Evolutionary conservation across 2,329 filamentous ascomycete species (phyloP).

Genomic region (Pseudogymnoascus sp.): DNA sequence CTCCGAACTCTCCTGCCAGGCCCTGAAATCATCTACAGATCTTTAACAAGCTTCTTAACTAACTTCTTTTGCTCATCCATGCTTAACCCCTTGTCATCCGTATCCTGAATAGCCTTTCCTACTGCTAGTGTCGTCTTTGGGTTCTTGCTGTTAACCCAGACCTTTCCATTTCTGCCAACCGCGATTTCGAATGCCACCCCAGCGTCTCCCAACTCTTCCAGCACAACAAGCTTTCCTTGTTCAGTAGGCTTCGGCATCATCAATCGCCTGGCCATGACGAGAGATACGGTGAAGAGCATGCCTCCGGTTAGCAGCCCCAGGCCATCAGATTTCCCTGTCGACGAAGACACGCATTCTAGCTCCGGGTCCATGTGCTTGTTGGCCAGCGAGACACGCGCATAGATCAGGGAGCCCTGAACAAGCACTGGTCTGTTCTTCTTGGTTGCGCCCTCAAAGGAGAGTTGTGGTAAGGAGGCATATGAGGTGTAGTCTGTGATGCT

Average conservation of each 20-base stretch:
- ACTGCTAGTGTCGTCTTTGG: constrained; percentile 69
- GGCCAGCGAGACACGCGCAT: constrained; percentile 74
- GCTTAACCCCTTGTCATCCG: constrained; percentile 62
- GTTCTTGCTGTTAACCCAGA: constrained; percentile 83
- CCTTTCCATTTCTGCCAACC: constrained; percentile 82
- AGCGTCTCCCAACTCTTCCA: constrained; percentile 70
- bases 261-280: constrained; percentile 74
- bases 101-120: constrained; percentile 69
- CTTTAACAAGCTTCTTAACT: constrained; percentile 58
- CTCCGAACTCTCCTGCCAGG: neutral
- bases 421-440: constrained; percentile 87
- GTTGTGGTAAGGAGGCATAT: constrained; percentile 68
- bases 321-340: constrained; percentile 83
- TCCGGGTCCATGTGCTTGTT: constrained; percentile 83
- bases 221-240: constrained; percentile 60
- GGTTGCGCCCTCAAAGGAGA: constrained; percentile 88
- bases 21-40: constrained; percentile 12
- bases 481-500: constrained; percentile 60
- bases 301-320: constrained; percentile 77
- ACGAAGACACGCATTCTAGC: constrained; percentile 79
- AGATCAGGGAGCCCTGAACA: constrained; percentile 69
- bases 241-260: constrained; percentile 57
- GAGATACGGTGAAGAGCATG: constrained; percentile 77
- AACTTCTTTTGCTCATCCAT: constrained; percentile 65
- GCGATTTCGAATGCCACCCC: constrained; percentile 89